Conservation (phyloP, 441 rosid genomes). For the Adansonia grandidieri region DNA sequence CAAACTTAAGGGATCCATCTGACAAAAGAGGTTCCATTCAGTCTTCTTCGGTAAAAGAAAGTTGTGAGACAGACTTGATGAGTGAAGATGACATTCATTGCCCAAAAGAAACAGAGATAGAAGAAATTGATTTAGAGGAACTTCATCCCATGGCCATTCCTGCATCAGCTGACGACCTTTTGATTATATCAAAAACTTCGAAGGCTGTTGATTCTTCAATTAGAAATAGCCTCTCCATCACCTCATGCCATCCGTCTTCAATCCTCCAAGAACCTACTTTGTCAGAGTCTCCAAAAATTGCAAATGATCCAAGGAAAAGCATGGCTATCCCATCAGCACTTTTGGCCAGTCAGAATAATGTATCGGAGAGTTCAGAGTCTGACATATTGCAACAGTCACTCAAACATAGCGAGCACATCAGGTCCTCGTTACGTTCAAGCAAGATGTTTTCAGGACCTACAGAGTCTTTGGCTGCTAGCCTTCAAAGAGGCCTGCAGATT, state of each 20-base stretch:
- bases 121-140: conserved; percentile 44
- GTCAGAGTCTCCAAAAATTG: conserved; percentile 91
- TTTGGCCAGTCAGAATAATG: conserved; percentile 53
- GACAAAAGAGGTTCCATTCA: conserved; percentile 54
- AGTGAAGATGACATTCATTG: conserved; percentile 59
- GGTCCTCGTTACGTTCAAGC: conserved; percentile 76
- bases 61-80: conserved; percentile 61
- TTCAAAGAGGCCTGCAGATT: conserved; percentile 83
- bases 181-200: conserved; percentile 28
- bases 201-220: conserved; percentile 41
- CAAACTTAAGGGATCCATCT: conserved; percentile 48
- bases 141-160: conserved; percentile 35
- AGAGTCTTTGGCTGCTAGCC: conserved; percentile 89
- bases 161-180: conserved; percentile 35
- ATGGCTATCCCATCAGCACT: conserved; percentile 53
- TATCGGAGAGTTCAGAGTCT: conserved; percentile 46
- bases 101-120: conserved; percentile 51
- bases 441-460: conserved; percentile 66
- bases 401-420: conserved; percentile 55
- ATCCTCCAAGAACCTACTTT: conserved; percentile 74
- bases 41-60: conserved; percentile 67
- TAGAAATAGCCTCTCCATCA: conserved; percentile 61
- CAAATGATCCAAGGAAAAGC: conserved; percentile 67
- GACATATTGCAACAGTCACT: conserved; percentile 40
- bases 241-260: conserved; percentile 53